phyloP scores from a whole-genome alignment of 345 rosid species.

The Rubroshorea leprosula region DNA sequence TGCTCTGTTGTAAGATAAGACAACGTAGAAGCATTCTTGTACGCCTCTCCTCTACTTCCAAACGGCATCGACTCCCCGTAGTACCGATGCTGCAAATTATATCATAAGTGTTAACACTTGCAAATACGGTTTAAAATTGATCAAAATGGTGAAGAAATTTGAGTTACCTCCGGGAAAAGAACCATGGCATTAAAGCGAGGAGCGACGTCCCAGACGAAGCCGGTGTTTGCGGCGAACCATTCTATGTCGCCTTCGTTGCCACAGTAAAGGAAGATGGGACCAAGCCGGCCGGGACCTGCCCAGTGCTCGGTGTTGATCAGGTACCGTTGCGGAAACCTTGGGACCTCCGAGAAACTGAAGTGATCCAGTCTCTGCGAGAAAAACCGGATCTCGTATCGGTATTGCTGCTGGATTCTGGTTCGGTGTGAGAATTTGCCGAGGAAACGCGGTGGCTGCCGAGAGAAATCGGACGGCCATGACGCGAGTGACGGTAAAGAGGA shows the following conservation, averaged over 20 bases:
- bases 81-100: constrained; percentile 14
- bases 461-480: constrained; percentile 10
- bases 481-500: constrained; percentile 8
- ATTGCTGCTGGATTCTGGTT: constrained; percentile 8
- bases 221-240: constrained; percentile 61
- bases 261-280: constrained; percentile 57
- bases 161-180: constrained; percentile 43
- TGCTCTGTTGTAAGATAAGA: constrained; percentile 81
- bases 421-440: constrained; percentile 23
- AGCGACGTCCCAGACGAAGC: constrained; percentile 54
- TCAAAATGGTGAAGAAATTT: neutral
- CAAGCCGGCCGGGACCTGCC: constrained; percentile 36
- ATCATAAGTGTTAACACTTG: neutral
- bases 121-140: neutral
- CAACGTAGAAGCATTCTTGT: constrained; percentile 54
- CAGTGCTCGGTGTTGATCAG: constrained; percentile 47
- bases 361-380: constrained; percentile 47
- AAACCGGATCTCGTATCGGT: constrained; percentile 39
- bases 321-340: constrained; percentile 41
- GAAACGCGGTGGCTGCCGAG: constrained; percentile 23
- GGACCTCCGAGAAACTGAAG: constrained; percentile 49
- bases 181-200: constrained; percentile 53
- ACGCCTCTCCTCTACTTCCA: constrained; percentile 18
- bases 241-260: constrained; percentile 63
- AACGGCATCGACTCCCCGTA: constrained; percentile 19